Evolutionary conservation across 192 early-diverging fungal species (phyloP), one percentile per base, ranked within the genome.

Genomic region (Backusella morwellensis): DNA sequence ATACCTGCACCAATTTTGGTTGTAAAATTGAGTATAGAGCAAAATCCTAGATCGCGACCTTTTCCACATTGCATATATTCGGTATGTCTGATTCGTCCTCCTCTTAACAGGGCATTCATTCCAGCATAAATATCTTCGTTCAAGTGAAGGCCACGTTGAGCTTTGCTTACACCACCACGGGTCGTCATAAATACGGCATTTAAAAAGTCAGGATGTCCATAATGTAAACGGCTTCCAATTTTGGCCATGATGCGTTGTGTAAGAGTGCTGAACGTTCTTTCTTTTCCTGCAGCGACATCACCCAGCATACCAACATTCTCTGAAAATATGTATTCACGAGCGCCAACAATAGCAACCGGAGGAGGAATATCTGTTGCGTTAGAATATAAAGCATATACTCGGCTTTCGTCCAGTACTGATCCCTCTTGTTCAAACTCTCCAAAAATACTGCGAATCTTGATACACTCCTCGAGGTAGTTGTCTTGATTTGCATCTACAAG

Each of bases 41-140:
- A 88, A 77, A 93, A 92, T 32, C 91, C 90, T 15, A 93, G 78
- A 77, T 93, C 92, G 73, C 91, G 88, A 11, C 92, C 92, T 84
- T 93, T 93, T 63, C 92, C 92, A 78, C 91, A 91, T 81, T 93
- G 92, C 80, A 90, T 89, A 85, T 93, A 93, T 81, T 93, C 92
- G 34, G 90, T 87, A 80, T 93, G 92, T 81, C 90, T 92, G 82
- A 92, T 93, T 26, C 86, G 81, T 0, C 92, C 92, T 76, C 92
- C 92, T 35, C 92, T 85, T 50, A 84, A 83, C 47, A 92, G 89
- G 21, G 89, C 91, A 82, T 88, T 90, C 92, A 93, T 93, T 66
- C 92, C 92, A 34, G 92, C 92, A 73, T 90, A 93, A 77, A 93
- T 93, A 84, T 93, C 92, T 85, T 93, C 92, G 79, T 93, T 93